Percentiles rank a stretch among this genome's conserved stretches.
Evolutionary conservation across 306 rosid genomes (phyloP).

Genomic region (Rosa chinensis): DNA sequence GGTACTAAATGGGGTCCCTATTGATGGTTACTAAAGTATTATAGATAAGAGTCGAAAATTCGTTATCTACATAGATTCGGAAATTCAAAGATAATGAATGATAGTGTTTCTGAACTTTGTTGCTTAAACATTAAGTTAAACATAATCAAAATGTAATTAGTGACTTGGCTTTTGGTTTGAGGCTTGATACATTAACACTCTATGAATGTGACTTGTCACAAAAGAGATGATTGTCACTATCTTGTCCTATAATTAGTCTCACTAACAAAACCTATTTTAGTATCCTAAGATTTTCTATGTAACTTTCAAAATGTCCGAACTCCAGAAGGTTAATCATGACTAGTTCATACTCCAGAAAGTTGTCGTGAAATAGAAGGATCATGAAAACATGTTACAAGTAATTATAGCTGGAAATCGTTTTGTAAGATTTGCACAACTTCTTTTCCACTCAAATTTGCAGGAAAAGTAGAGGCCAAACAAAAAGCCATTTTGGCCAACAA

Average conservation of each 20-base stretch:
- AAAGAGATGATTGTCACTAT: not conserved
- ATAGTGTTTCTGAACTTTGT: not conserved
- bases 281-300: not conserved
- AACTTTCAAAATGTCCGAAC: not conserved
- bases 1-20: too few species aligned
- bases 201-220: not conserved
- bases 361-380: not conserved
- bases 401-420: not conserved
- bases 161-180: not conserved
- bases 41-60: too few species aligned
- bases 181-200: not conserved
- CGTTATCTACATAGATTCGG: too few species aligned
- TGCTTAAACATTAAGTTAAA: not conserved
- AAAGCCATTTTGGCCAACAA: not conserved
- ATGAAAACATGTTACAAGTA: not conserved
- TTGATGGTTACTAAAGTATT: not conserved
- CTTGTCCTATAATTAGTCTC: not conserved
- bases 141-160: not conserved
- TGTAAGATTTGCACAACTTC: not conserved
- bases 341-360: not conserved
- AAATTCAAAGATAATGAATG: not conserved
- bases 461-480: not conserved
- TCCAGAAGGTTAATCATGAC: not conserved
- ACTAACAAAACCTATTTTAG: not conserved
- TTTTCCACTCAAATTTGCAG: not conserved